Base-by-base conservation (phyloP, 495 filamentous ascomycete genomes). In the Neurospora pannonica region DNA sequence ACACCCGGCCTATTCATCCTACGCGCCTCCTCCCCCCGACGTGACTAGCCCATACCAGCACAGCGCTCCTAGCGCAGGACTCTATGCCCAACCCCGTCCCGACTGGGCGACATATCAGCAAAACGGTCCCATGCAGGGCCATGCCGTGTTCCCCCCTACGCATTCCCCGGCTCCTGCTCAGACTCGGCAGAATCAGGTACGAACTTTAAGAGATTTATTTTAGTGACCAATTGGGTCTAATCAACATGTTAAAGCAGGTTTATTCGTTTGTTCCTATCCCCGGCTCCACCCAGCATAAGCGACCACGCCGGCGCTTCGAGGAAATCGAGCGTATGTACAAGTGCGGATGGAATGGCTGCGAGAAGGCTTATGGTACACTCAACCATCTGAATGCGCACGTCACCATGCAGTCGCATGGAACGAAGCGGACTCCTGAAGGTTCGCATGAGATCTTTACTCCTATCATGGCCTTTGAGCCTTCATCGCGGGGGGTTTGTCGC, bases 281-380 rank as follows among this genome's bases (percentile, higher is more conserved):
- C 15, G 96, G 96, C 71, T 94, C 96, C 38, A 94, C 97, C 79
- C 96, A 99, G 82, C 95, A 98, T 83, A 99, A 99, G 87, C 90
- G 96, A 69, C 96, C 96, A 28, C 90, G 96, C 76, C 89, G 96
- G 76, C 90, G 96, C 39, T 99, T 97, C 78, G 96, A 99, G 84
- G 96, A 99, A 82, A 99, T 99, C 79, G 96, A 99, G 86, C 91
- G 96, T 74, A 99, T 99, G 96, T 99, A 99, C 85, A 98, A 97
- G 83, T 99, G 96, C 84, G 96, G 96, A 11, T 98, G 94, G 93
- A 93, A 97, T 75, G 95, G 95, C 5, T 99, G 96, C 81, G 96
- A 98, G 80, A 98, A 98, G 83, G 95, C 95, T 15, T 98, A 98
- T 78, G 95, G 95, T 73, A 98, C 95, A 34, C 84, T 98, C 73